Evolutionary conservation across 352 stramenopile genomes (phyloP).

Genomic region (Pythium sukuiense): DNA sequence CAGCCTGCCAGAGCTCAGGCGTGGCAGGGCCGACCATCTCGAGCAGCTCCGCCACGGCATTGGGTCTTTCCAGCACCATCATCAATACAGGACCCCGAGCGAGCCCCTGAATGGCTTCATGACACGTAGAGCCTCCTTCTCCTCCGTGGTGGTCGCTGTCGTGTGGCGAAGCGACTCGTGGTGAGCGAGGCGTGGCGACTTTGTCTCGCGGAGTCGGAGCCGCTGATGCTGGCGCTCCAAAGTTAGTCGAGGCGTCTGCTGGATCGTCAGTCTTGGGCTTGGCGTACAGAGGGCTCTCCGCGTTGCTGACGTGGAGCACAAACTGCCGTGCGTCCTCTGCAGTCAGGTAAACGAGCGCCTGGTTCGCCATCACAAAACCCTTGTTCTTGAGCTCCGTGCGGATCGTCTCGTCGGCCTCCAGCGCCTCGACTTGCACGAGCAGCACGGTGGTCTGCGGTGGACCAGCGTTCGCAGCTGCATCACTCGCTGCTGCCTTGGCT

Average conservation of each 20-base stretch:
- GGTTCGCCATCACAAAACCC: slow-evolving; percentile 49
- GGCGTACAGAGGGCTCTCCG: slow-evolving; percentile 27
- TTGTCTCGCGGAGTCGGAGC: not conserved
- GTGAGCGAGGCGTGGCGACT: slow-evolving; percentile 8
- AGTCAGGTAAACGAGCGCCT: slow-evolving; percentile 45
- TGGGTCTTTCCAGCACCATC: slow-evolving; percentile 43
- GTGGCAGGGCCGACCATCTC: slow-evolving; percentile 49
- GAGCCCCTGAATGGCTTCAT: slow-evolving; percentile 32
- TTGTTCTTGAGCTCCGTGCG: slow-evolving; percentile 43
- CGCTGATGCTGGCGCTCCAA: not conserved
- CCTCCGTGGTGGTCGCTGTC: not conserved
- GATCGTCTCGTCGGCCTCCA: slow-evolving; percentile 54
- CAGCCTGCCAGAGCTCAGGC: slow-evolving; percentile 27
- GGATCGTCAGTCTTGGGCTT: slow-evolving; percentile 1
- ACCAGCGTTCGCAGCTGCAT: not conserved
- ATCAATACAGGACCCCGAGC: slow-evolving; percentile 44
- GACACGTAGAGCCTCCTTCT: slow-evolving; percentile 20
- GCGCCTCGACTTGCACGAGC: slow-evolving; percentile 54
- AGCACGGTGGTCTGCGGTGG: slow-evolving; percentile 44
- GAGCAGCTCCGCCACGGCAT: slow-evolving; percentile 49
- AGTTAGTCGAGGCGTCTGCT: not conserved
- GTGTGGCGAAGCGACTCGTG: not conserved
- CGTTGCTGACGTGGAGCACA: slow-evolving; percentile 39
- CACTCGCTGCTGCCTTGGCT: not conserved
- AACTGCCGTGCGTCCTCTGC: slow-evolving; percentile 41